These are phyloP conservation scores for Ichthyophthirius multifiliis DNA, from an alignment of 169 alveolate species.

Conservation along the genomic window DNA sequence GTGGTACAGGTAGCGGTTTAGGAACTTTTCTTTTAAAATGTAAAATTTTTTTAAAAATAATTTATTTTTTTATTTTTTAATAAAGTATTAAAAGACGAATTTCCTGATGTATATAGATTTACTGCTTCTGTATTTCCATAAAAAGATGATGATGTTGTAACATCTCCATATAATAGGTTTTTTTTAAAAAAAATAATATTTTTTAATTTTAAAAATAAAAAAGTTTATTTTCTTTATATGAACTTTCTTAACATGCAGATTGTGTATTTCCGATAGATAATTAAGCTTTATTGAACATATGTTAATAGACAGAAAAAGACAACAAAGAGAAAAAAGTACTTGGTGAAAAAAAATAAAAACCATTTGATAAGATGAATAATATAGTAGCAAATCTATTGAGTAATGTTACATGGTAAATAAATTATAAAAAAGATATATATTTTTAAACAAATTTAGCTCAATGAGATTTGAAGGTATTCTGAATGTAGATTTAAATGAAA, in stretches of 20 bases:
- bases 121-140: slow-evolving; percentile 90
- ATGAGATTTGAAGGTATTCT: slow-evolving; percentile 95
- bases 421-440: slow-evolving; percentile 24
- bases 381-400: slow-evolving; percentile 74
- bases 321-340: slow-evolving; percentile 34
- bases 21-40: slow-evolving; percentile 93
- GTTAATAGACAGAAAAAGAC: slow-evolving; percentile 63
- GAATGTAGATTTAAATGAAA: slow-evolving; percentile 94
- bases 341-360: slow-evolving; percentile 49
- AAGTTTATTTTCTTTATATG: slow-evolving; percentile 85
- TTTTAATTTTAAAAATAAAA: neutral
- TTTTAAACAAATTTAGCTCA: slow-evolving; percentile 78
- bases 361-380: slow-evolving; percentile 80
- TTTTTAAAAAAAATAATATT: neutral
- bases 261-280: slow-evolving; percentile 92
- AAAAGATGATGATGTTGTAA: slow-evolving; percentile 90
- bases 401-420: slow-evolving; percentile 75
- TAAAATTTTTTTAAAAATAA: neutral
- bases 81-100: slow-evolving; percentile 79
- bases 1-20: slow-evolving; percentile 99
- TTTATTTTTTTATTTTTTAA: neutral
- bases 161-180: slow-evolving; percentile 88
- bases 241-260: slow-evolving; percentile 87
- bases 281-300: slow-evolving; percentile 83
- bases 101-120: slow-evolving; percentile 87